Base-by-base conservation (phyloP, 2,329 filamentous ascomycete species). In the Aspergillus floridensis region DNA sequence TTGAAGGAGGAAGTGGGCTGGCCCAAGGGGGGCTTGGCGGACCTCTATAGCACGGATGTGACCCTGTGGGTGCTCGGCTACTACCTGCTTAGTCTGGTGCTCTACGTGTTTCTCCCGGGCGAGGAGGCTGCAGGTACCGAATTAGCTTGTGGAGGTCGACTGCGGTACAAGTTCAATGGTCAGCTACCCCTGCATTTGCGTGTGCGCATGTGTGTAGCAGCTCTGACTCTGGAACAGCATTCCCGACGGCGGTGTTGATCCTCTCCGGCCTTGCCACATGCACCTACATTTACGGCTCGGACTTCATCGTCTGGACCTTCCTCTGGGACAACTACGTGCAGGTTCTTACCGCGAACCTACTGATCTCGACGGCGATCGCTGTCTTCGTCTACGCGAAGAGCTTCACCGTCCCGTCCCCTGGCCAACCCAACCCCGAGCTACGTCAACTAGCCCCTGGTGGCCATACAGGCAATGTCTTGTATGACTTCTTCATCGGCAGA, bases 401-500 rank as follows among this genome's bases (percentile, higher is more conserved):
- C 72, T 97, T 97, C 79, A 83, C 83, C 56, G 90, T 96, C 64
- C 89, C 90, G 73, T 66, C 68, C 4, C 71, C 76, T 1, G 76
- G 76, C 1, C 77, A 86, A n/a, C 87, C 85, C 48, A 91, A 96
- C 73, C 80, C 83, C 12, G 82, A 88, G 51, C 80, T 84, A 63
- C 90, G 93, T 46, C 88, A 95, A 73, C 83, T 98, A 7, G 93
- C 93, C 0, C 85, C 86, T 1, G 92, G 93, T 48, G 93, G 92
- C 16, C 85, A 90, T 71, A 87, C 86, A 1, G 93, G 92, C 59
- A 97, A 96, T 75, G 79, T 92, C 63, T 77, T 97, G 41, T 97
- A 98, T 75, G 93, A 98, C 77, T 98, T 92, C 87, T 98, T 92
- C 78, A 97, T 98, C 65, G 93, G 93, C 21, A 90, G 93, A 29